phyloP scores from a whole-genome alignment of 202 grass and related monocot species.

The Elaeis oleifera region DNA sequence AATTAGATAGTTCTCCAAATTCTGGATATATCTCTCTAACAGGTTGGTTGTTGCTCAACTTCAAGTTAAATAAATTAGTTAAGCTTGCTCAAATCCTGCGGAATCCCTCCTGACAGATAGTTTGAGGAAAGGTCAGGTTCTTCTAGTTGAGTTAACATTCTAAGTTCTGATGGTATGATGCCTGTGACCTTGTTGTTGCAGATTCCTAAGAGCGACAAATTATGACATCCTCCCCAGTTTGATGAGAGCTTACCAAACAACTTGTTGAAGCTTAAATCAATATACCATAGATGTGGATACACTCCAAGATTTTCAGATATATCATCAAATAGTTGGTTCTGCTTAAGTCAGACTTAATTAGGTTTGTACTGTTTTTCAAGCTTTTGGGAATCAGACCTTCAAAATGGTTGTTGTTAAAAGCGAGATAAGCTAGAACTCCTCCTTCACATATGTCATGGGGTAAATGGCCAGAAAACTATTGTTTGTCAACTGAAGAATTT shows the following conservation, averaged over 20 bases:
- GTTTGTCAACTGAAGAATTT: neutral
- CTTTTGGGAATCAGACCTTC: neutral
- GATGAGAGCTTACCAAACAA: neutral
- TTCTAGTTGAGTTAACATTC: neutral
- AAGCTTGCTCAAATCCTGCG: too few species aligned
- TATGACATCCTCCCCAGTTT: neutral
- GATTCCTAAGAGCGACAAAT: neutral
- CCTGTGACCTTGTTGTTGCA: conserved; percentile 6
- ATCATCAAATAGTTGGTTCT: neutral
- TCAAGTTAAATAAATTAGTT: too few species aligned
- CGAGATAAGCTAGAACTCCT: neutral
- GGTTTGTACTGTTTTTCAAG: neutral
- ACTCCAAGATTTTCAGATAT: conserved; percentile 2
- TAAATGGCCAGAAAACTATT: neutral
- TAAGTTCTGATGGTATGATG: neutral
- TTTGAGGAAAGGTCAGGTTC: neutral
- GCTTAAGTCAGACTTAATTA: neutral
- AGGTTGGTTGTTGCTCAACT: too few species aligned
- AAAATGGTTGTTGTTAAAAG: neutral
- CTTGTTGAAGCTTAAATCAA: neutral
- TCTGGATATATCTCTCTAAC: too few species aligned
- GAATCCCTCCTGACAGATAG: neutral
- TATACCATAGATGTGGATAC: neutral
- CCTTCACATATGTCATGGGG: neutral
- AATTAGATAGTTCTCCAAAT: too few species aligned